Percentiles rank a stretch among this genome's conserved stretches.
Evolutionary conservation across 352 stramenopile genomes (phyloP).

Genomic region (Detonula confervacea): DNA sequence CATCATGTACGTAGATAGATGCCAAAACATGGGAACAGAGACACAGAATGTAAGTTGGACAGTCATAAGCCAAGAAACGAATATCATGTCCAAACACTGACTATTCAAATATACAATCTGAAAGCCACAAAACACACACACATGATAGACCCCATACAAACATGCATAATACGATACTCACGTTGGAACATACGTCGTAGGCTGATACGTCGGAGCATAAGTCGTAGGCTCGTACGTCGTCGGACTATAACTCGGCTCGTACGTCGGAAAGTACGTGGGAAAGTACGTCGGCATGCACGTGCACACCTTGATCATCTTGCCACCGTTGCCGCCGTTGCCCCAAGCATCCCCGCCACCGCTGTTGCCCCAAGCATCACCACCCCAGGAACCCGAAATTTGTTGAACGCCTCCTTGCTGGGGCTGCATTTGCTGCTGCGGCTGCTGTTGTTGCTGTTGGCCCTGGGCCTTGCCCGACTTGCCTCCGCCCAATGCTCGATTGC

Average conservation of each 20-base stretch:
- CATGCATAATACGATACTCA: background rate
- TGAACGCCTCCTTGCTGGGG: background rate
- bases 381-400: too few relatives aligned
- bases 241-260: too few relatives aligned
- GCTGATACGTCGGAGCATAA: slow-evolving; percentile 6
- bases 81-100: background rate
- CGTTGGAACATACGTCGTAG: slow-evolving; percentile 2
- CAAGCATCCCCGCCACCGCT: too few relatives aligned
- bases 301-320: slow-evolving; percentile 27
- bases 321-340: too few relatives aligned
- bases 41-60: background rate
- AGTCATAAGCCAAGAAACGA: background rate
- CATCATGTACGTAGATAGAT: too few relatives aligned
- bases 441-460: background rate
- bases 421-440: background rate
- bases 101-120: background rate
- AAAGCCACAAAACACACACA: background rate
- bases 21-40: background rate
- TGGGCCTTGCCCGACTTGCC: slow-evolving; percentile 7
- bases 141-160: background rate
- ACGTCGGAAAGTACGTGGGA: slow-evolving; percentile 24
- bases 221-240: too few relatives aligned
- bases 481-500: too few relatives aligned
- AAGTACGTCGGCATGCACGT: slow-evolving; percentile 34
- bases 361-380: slow-evolving; percentile 4